Evolutionary conservation across 257 asterid species (phyloP).

Genomic region (Nicotiana obtusifolia): DNA sequence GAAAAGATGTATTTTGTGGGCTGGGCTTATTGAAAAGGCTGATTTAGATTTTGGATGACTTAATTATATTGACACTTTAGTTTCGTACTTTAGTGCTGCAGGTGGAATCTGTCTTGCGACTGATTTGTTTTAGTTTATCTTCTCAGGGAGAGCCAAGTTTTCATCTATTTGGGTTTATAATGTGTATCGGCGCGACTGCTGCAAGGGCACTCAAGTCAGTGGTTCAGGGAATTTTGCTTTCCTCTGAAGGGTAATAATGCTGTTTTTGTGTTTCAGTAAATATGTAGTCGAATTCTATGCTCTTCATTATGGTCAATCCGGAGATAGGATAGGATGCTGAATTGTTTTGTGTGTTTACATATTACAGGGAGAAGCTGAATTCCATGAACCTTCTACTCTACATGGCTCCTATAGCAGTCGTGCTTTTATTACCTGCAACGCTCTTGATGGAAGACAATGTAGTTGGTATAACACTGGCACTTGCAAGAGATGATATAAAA

Average conservation of each 20-base stretch:
- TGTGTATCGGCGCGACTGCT: conserved; percentile 53
- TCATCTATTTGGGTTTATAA: conserved; percentile 51
- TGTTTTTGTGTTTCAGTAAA: neutral
- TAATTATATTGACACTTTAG: neutral
- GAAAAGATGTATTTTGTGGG: neutral
- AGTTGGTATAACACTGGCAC: conserved; percentile 46
- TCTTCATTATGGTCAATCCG: neutral
- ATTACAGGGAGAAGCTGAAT: conserved; percentile 47
- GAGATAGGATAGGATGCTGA: conserved; percentile 19
- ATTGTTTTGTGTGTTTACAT: neutral
- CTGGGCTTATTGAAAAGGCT: neutral
- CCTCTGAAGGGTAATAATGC: conserved; percentile 46
- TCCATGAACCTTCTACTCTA: conserved; percentile 55
- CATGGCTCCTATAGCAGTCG: conserved; percentile 62
- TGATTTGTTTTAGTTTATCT: neutral
- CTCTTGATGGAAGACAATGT: conserved; percentile 52
- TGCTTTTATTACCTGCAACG: conserved; percentile 53
- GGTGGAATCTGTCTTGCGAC: neutral
- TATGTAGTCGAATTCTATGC: neutral
- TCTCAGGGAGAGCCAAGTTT: conserved; percentile 54
- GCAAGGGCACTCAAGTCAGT: conserved; percentile 59
- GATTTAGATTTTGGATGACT: neutral
- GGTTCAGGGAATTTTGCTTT: conserved; percentile 52
- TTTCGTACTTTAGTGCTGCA: neutral
- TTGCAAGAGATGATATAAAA: conserved; percentile 42